Evolutionary conservation across 495 filamentous ascomycete genomes (phyloP).

Genomic region (Tirmania nivea): DNA sequence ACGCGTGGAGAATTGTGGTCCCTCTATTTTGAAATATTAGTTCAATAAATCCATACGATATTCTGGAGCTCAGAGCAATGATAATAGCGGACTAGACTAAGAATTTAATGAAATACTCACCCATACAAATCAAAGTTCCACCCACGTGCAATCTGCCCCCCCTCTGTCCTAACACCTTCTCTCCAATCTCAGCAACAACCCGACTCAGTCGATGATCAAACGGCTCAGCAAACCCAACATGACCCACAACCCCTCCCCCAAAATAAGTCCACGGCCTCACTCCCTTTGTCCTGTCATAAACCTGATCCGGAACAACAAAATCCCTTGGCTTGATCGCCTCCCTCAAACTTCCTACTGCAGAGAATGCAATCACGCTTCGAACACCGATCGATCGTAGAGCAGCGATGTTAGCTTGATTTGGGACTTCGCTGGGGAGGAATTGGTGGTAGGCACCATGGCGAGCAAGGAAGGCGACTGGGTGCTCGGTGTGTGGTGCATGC

Average conservation of each 20-base stretch:
- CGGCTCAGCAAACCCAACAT: slow-evolving; percentile 87
- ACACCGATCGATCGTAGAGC: slow-evolving; percentile 79
- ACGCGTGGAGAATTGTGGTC: slow-evolving; percentile 91
- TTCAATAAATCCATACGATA: not conserved
- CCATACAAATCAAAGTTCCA: slow-evolving; percentile 73
- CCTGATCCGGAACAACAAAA: slow-evolving; percentile 86
- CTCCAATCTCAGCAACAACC: slow-evolving; percentile 33
- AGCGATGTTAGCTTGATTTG: slow-evolving; percentile 81
- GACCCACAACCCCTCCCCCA: slow-evolving; percentile 76
- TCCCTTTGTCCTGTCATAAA: slow-evolving; percentile 96
- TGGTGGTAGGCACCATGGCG: slow-evolving; percentile 79
- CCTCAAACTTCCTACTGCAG: slow-evolving; percentile 72
- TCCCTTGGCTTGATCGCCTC: slow-evolving; percentile 85
- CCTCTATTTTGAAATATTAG: slow-evolving; percentile 30
- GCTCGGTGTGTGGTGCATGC: slow-evolving; percentile 47
- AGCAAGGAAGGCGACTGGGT: slow-evolving; percentile 74
- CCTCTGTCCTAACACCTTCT: slow-evolving; percentile 38
- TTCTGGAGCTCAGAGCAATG: slow-evolving; percentile 33
- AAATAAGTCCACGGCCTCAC: slow-evolving; percentile 87
- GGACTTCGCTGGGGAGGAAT: slow-evolving; percentile 78
- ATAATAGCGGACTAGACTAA: too few species aligned
- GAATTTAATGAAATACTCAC: too few species aligned
- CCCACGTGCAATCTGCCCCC: slow-evolving; percentile 54
- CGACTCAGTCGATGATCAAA: slow-evolving; percentile 61
- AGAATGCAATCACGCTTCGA: slow-evolving; percentile 76